phyloP scores from a whole-genome alignment of 2,329 filamentous ascomycete genomes.

The Ilyonectria sp. region DNA sequence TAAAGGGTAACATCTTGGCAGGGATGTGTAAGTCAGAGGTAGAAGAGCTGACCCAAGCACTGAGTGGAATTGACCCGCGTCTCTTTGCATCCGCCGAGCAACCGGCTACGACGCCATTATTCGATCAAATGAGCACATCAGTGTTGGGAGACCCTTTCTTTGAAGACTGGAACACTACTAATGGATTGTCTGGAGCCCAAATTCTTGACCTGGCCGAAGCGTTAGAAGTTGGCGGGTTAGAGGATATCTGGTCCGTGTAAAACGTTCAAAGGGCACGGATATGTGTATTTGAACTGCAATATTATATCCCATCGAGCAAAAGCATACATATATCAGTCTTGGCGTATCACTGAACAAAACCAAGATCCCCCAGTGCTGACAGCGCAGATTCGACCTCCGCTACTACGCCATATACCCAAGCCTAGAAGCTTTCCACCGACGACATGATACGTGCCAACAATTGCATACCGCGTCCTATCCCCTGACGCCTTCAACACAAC shows the following conservation, averaged over 20 bases:
- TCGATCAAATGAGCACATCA: background rate
- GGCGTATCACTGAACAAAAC: conserved; percentile 52
- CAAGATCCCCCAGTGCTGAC: conserved; percentile 52
- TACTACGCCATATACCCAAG: conserved; percentile 52
- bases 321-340: conserved; percentile 3
- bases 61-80: background rate
- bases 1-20: conserved; percentile 16
- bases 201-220: background rate
- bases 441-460: conserved; percentile 54
- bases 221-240: background rate
- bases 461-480: conserved; percentile 45
- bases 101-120: background rate
- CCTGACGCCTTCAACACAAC: conserved; percentile 48
- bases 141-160: conserved; percentile 1
- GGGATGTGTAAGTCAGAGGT: conserved; percentile 21
- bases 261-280: no score
- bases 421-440: conserved; percentile 49
- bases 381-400: conserved; percentile 50
- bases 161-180: background rate
- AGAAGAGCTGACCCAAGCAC: conserved; percentile 19
- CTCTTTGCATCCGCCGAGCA: background rate
- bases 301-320: background rate
- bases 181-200: conserved; percentile 2
- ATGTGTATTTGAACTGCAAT: no score
- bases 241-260: background rate